These are phyloP conservation scores for Suhomyces maxii DNA, from an alignment of 1,139 yeast genomes.

Conservation along the genomic window DNA sequence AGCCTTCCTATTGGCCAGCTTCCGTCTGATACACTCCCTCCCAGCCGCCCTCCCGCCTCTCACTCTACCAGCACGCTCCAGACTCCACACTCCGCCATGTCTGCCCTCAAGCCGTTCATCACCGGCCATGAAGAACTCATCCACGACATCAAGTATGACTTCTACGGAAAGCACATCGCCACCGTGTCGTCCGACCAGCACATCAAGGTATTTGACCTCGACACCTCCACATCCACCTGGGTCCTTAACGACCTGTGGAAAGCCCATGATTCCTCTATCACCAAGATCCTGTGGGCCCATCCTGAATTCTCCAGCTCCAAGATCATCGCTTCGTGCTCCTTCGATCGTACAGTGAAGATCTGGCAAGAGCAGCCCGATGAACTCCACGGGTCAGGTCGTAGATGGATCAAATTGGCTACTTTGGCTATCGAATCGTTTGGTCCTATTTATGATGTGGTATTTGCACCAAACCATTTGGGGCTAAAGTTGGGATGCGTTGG, in stretches of 20 bases:
- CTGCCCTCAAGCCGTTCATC: slow-evolving; percentile 60
- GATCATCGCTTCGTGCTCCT: slow-evolving; percentile 82
- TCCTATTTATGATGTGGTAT: slow-evolving; percentile 84
- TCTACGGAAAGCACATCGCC: slow-evolving; percentile 86
- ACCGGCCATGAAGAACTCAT: slow-evolving; percentile 91
- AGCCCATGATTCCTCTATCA: slow-evolving; percentile 89
- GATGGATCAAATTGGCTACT: slow-evolving; percentile 78
- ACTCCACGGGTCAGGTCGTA: slow-evolving; percentile 67
- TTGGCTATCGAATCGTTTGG: slow-evolving; percentile 79
- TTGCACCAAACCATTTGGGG: slow-evolving; percentile 87
- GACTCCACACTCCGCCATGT: neutral
- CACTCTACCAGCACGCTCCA: no score
- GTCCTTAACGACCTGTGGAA: slow-evolving; percentile 83
- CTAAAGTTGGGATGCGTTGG: slow-evolving; percentile 85
- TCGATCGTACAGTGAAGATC: slow-evolving; percentile 82
- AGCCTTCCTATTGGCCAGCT: no score
- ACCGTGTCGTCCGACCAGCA: slow-evolving; percentile 93
- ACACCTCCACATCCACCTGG: slow-evolving; percentile 62
- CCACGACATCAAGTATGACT: slow-evolving; percentile 86
- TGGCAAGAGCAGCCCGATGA: slow-evolving; percentile 92
- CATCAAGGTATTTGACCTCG: slow-evolving; percentile 79
- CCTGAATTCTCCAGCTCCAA: slow-evolving; percentile 83
- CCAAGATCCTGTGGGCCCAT: slow-evolving; percentile 86
- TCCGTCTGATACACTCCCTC: neutral
- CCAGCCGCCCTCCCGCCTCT: neutral